Evolutionary conservation across 2,329 filamentous ascomycete genomes (phyloP).

Genomic region (Aspergillus piperis): DNA sequence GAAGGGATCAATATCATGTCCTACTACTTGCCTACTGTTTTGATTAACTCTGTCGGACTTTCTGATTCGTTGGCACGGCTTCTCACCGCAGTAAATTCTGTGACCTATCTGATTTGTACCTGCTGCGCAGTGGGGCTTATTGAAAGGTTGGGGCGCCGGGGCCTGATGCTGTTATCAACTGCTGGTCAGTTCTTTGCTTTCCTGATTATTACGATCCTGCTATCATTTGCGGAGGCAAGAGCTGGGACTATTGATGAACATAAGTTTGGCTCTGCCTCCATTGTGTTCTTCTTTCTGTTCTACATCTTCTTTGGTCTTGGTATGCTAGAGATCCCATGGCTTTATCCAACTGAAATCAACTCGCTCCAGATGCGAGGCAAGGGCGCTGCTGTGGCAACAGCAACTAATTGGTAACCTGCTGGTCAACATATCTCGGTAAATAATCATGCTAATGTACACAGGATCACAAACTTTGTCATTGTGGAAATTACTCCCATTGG

Average conservation of each 20-base stretch:
- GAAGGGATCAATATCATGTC: constrained; percentile 41
- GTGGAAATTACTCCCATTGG: constrained; percentile 50
- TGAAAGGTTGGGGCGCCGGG: constrained; percentile 58
- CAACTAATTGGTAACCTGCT: constrained; percentile 54
- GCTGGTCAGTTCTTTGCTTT: constrained; percentile 55
- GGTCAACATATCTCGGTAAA: too few relatives aligned
- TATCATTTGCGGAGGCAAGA: constrained; percentile 41
- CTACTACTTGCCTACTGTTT: constrained; percentile 60
- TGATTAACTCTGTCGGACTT: constrained; percentile 61
- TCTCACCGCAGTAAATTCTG: too few relatives aligned
- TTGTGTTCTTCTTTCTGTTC: constrained; percentile 56
- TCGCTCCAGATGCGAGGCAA: constrained; percentile 50
- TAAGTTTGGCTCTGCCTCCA: constrained; percentile 38
- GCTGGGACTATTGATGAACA: too few relatives aligned
- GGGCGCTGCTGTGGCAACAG: constrained; percentile 50
- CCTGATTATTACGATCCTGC: constrained; percentile 53
- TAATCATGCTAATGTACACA: too few relatives aligned
- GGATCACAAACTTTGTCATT: constrained; percentile 35
- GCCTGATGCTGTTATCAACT: constrained; percentile 58
- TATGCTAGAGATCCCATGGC: constrained; percentile 45
- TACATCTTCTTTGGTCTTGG: constrained; percentile 55
- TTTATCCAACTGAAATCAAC: constrained; percentile 48
- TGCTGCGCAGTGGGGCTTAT: too few relatives aligned
- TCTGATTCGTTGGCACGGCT: too few relatives aligned
- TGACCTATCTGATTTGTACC: too few relatives aligned